phyloP scores from a whole-genome alignment of 192 early-diverging fungal species.

The Coemansia sp. region DNA sequence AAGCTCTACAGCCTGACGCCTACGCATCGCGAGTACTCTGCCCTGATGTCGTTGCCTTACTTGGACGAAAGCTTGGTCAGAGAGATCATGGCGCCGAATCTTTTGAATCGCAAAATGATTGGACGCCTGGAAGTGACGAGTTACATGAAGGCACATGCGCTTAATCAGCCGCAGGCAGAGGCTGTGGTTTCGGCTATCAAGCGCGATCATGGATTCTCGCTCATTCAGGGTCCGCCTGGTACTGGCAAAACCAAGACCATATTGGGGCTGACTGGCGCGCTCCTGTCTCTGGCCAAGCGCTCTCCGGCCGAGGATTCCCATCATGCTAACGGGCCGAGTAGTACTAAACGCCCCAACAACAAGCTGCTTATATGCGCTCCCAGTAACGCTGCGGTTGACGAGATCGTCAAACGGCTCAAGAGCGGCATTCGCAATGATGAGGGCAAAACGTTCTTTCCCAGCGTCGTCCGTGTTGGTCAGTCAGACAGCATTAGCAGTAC shows the following conservation, averaged over 20 bases:
- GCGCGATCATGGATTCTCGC: slow-evolving; percentile 71
- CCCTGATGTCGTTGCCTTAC: slow-evolving; percentile 63
- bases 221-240: slow-evolving; percentile 81
- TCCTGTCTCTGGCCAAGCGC: slow-evolving; percentile 35
- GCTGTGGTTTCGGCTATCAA: slow-evolving; percentile 72
- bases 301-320: background rate
- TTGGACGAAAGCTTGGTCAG: slow-evolving; percentile 58
- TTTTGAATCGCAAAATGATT: slow-evolving; percentile 21
- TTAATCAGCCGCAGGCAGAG: slow-evolving; percentile 92
- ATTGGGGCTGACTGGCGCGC: slow-evolving; percentile 73
- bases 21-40: slow-evolving; percentile 78
- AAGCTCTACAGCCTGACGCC: slow-evolving; percentile 70
- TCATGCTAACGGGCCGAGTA: background rate
- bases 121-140: slow-evolving; percentile 35
- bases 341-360: slow-evolving; percentile 15
- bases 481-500: slow-evolving; percentile 69
- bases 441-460: slow-evolving; percentile 62
- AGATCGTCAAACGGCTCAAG: slow-evolving; percentile 87
- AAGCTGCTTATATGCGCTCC: slow-evolving; percentile 92
- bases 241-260: slow-evolving; percentile 92
- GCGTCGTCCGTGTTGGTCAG: slow-evolving; percentile 83
- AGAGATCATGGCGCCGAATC: slow-evolving; percentile 65
- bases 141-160: slow-evolving; percentile 63
- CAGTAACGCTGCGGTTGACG: slow-evolving; percentile 94
- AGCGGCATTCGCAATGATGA: slow-evolving; percentile 61